phyloP scores from a whole-genome alignment of 2,329 filamentous ascomycete genomes.

The Aspergillus fischeri region DNA sequence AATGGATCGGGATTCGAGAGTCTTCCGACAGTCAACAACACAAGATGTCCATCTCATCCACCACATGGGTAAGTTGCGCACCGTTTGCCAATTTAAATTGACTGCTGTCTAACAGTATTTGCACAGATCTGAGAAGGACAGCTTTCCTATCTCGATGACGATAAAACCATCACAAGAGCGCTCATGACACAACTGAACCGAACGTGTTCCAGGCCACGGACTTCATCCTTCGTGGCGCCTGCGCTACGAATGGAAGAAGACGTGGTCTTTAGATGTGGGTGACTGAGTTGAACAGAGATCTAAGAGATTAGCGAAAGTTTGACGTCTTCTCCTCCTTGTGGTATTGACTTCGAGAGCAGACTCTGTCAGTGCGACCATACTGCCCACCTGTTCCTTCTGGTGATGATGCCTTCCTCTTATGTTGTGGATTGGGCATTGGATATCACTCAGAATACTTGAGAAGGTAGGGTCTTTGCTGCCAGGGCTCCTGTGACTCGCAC shows the following conservation, averaged over 20 bases:
- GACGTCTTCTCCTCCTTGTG: neutral
- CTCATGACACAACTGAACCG: slow-evolving; percentile 31
- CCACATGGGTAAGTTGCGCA: neutral
- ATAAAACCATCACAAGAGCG: slow-evolving; percentile 36
- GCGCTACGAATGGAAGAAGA: slow-evolving; percentile 35
- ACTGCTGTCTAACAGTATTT: neutral
- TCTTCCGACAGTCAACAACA: neutral
- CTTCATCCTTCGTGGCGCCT: slow-evolving; percentile 31
- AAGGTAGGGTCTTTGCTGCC: neutral
- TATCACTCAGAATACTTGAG: neutral
- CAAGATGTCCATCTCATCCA: neutral
- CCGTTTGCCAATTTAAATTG: neutral
- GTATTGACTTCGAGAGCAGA: neutral
- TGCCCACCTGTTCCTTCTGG: neutral
- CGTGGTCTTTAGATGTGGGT: slow-evolving; percentile 26
- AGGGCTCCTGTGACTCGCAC: neutral
- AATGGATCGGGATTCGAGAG: neutral
- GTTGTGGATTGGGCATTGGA: neutral
- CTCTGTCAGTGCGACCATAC: neutral
- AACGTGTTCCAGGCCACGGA: slow-evolving; percentile 22
- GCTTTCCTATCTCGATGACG: slow-evolving; percentile 37
- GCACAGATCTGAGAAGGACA: slow-evolving; percentile 8
- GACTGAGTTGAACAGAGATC: slow-evolving; percentile 49
- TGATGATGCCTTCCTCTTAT: neutral
- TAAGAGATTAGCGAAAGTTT: slow-evolving; percentile 31